A percentile compares a stretch with the other conserved stretches of the same genome.
Evolutionary conservation across 352 stramenopile genomes (phyloP).

Genomic region (Phytophthora sp.): DNA sequence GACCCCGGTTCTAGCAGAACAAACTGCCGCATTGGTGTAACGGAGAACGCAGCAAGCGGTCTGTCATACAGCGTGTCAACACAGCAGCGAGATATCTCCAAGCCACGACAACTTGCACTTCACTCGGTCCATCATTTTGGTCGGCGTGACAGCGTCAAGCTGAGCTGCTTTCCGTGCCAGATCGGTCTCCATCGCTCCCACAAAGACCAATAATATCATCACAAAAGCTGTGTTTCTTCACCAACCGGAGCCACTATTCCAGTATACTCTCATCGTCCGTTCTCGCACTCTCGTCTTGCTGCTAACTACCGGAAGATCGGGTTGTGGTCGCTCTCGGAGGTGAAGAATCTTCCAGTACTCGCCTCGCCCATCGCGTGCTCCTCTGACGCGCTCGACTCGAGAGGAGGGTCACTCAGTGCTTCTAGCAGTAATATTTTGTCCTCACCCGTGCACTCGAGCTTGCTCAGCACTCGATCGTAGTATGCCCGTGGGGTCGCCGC

Average conservation of each 20-base stretch:
- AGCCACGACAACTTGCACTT: slow-evolving; percentile 8
- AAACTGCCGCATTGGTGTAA: not conserved
- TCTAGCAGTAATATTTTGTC: slow-evolving; percentile 1
- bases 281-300: not conserved
- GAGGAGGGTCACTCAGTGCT: not conserved
- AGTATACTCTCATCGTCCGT: not conserved
- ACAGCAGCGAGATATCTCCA: not conserved
- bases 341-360: slow-evolving; percentile 8
- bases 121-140: not conserved
- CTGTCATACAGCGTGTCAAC: not conserved
- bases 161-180: not conserved
- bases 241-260: slow-evolving; percentile 1
- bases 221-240: not conserved
- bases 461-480: not conserved
- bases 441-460: slow-evolving; percentile 4
- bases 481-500: not conserved
- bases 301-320: not conserved
- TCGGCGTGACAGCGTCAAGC: not conserved
- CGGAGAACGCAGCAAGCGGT: not conserved
- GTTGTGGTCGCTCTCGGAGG: slow-evolving; percentile 5
- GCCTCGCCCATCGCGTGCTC: slow-evolving; percentile 13
- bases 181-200: not conserved
- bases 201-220: not conserved
- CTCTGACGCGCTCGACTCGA: not conserved
- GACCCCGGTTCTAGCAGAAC: not conserved